Conservation (phyloP, 352 stramenopile species). For the Pelagophyceae sp. region DNA sequence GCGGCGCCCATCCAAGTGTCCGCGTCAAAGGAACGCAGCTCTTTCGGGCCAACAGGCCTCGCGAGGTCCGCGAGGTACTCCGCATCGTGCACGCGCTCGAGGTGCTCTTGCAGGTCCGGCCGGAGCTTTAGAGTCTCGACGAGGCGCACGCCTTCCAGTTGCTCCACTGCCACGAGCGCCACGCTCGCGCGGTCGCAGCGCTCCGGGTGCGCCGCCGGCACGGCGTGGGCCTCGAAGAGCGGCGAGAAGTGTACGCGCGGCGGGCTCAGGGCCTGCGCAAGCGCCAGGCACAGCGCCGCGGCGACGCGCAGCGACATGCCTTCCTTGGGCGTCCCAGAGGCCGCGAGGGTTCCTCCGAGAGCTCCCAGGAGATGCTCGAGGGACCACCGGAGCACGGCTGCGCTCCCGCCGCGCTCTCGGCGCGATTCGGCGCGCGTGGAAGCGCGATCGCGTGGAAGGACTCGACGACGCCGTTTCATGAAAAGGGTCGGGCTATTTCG, state of each 20-base stretch:
- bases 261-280: too few species aligned
- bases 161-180: neutral
- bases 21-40: neutral
- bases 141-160: neutral
- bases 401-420: too few species aligned
- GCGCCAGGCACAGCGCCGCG: too few species aligned
- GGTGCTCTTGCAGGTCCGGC: neutral
- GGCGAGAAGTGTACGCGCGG: neutral
- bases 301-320: too few species aligned
- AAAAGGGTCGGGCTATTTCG: too few species aligned
- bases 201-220: neutral
- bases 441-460: too few species aligned
- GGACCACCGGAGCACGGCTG: too few species aligned
- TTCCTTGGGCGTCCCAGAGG: too few species aligned
- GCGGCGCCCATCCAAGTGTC: neutral
- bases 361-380: too few species aligned
- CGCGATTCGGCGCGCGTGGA: too few species aligned
- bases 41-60: neutral
- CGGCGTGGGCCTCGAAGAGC: neutral
- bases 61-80: neutral
- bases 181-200: neutral
- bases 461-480: too few species aligned
- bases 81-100: neutral
- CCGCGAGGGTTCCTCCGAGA: too few species aligned
- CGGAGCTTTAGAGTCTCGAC: neutral